These are phyloP conservation scores for Volutella citrinella DNA, from an alignment of 2,329 filamentous ascomycete genomes.

Conservation along the genomic window DNA sequence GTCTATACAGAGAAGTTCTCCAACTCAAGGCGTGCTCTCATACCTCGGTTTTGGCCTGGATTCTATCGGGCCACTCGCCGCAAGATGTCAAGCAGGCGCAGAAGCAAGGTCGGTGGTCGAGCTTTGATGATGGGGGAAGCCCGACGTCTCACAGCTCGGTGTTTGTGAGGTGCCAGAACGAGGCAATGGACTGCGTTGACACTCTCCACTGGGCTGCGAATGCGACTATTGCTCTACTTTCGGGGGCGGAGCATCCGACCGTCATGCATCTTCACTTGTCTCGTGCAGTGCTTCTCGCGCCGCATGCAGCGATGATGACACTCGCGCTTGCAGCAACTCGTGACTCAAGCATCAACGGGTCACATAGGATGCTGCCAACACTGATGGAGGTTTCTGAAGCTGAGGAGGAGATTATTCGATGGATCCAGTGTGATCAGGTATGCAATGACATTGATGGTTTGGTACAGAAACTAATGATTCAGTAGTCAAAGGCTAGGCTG, in stretches of 20 bases:
- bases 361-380: constrained; percentile 7
- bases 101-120: background rate
- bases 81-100: no score
- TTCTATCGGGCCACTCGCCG: constrained; percentile 12
- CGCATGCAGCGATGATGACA: constrained; percentile 42
- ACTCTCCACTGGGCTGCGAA: constrained; percentile 58
- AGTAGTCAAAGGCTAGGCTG: constrained; percentile 43
- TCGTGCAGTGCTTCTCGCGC: constrained; percentile 49
- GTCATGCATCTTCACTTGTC: constrained; percentile 55
- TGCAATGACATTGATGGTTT: background rate
- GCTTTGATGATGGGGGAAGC: background rate
- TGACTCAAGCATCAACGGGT: background rate
- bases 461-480: fast-evolving
- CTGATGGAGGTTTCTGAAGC: constrained; percentile 15
- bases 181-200: constrained; percentile 47
- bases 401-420: constrained; percentile 30
- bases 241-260: constrained; percentile 52
- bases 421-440: constrained; percentile 30
- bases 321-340: constrained; percentile 34
- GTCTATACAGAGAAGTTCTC: constrained; percentile 17
- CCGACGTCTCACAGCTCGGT: constrained; percentile 1
- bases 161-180: constrained; percentile 38
- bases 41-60: constrained; percentile 16
- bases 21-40: constrained; percentile 15
- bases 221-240: constrained; percentile 43